These are phyloP conservation scores for Barnettozyma salicaria DNA, from an alignment of 805 yeast species.

Conservation along the genomic window DNA sequence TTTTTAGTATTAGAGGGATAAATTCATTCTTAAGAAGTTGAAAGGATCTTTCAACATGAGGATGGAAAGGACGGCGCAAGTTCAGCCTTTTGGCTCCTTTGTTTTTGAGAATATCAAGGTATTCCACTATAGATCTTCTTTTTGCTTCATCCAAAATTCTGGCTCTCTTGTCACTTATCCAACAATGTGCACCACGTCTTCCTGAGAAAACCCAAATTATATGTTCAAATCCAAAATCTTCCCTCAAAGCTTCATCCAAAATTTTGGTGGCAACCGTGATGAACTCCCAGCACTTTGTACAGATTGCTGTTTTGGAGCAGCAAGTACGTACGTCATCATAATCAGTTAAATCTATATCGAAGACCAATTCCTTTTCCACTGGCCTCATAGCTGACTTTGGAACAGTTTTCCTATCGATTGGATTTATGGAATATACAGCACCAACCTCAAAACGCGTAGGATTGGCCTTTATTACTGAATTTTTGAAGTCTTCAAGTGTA, in stretches of 20 bases:
- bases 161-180: constrained; percentile 89
- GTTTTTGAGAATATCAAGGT: constrained; percentile 67
- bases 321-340: constrained; percentile 93
- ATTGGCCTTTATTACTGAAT: constrained; percentile 62
- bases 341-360: constrained; percentile 97
- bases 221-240: constrained; percentile 86
- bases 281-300: constrained; percentile 90
- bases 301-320: constrained; percentile 79
- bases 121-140: constrained; percentile 77
- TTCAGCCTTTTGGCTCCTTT: constrained; percentile 43
- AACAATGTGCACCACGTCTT: constrained; percentile 98
- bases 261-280: constrained; percentile 78
- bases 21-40: constrained; percentile 61
- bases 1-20: constrained; percentile 57
- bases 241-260: constrained; percentile 61
- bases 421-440: constrained; percentile 82
- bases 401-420: constrained; percentile 74
- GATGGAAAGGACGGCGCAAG: constrained; percentile 80
- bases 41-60: constrained; percentile 73
- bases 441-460: constrained; percentile 96
- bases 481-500: constrained; percentile 64
- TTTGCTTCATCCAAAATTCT: constrained; percentile 63
- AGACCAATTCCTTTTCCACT: constrained; percentile 77
- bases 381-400: constrained; percentile 79
- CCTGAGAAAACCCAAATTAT: constrained; percentile 96